Conservation (phyloP, 306 rosid genomes). For the Vigna hirtella region DNA sequence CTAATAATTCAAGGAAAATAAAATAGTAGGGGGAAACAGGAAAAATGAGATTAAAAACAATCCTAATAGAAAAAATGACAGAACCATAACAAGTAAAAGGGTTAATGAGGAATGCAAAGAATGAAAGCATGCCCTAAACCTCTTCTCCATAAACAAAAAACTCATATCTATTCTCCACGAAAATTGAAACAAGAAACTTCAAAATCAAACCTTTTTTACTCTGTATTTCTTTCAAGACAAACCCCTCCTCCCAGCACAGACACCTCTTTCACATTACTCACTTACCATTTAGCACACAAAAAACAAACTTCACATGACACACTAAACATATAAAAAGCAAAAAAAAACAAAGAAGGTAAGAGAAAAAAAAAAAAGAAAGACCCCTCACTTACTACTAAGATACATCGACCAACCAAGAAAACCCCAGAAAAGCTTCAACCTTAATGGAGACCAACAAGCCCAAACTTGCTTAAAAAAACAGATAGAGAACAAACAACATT, state of each 20-base stretch:
- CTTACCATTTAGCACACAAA: slow-evolving; percentile 4
- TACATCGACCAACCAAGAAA: slow-evolving; percentile 32
- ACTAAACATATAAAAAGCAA: background rate
- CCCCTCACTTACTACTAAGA: background rate
- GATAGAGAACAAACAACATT: slow-evolving; percentile 29
- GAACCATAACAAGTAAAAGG: slow-evolving; percentile 35
- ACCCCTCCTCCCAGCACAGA: slow-evolving; percentile 9
- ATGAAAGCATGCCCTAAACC: slow-evolving; percentile 27
- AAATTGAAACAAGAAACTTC: slow-evolving; percentile 20
- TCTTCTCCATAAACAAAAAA: slow-evolving; percentile 17
- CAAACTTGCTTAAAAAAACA: slow-evolving; percentile 13
- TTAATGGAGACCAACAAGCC: slow-evolving; percentile 21
- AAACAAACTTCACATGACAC: slow-evolving; percentile 21
- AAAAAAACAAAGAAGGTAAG: slow-evolving; percentile 12
- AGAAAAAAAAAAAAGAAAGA: slow-evolving; percentile 1
- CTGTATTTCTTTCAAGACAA: slow-evolving; percentile 13
- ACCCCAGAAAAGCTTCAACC: slow-evolving; percentile 38
- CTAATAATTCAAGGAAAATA: slow-evolving; percentile 6
- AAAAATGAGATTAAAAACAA: background rate
- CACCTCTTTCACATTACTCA: slow-evolving; percentile 30
- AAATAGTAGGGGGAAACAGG: background rate
- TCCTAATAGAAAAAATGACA: background rate
- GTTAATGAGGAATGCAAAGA: slow-evolving; percentile 2
- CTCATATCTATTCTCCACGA: slow-evolving; percentile 11
- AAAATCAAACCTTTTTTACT: slow-evolving; percentile 42